Base-by-base conservation (phyloP, 148 eudicot species). In the Silene conica region DNA sequence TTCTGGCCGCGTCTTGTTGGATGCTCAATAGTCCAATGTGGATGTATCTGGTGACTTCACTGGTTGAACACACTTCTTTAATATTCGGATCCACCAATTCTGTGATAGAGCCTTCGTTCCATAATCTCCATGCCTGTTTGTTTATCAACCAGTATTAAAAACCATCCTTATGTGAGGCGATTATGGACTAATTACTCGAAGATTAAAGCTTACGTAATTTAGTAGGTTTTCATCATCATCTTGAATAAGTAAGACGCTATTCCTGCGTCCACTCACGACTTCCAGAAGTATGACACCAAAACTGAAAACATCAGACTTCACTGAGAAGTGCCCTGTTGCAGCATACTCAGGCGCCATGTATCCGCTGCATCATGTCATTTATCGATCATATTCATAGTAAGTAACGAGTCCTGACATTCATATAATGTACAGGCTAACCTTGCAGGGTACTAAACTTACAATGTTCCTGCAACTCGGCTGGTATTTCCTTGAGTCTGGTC, bases 401-500 rank as follows among this genome's bases (percentile, higher is more conserved):
- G 15, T 34, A 4, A 4, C 6, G 41, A 34, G 41, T 48, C 15
- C 1, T 48, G 52, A 4, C 52, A 9, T 48, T 48, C 54, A 48
- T 48, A 14, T 48, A 48, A 14, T 3, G 5, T 38, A 7, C 43
- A 38, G 9, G 43, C 7, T 38, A 38, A 38, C 0, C 0, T 6
- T 38, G 8, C 43, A 26, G 13, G 25, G 15, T 20, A 50, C 4
- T 52, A 8, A 23, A 70, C 74, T 60, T 70, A 76, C 79, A 57
- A 48, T 70, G 79, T 76, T 61, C 79, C 79, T 9, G 63, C 66
- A 15, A 69, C 64, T 70, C 74, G 21, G 58, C 87, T 89, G 34
- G 94, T 92, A 84, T 84, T 86, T 12, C 83, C 85, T 58, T 81
- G 90, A 71, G 83, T 82, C 80, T 85, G 80, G 58, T 92, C 88